These are phyloP conservation scores for Epichloe brachyelytri DNA, from an alignment of 2,329 filamentous ascomycete genomes.

Conservation along the genomic window DNA sequence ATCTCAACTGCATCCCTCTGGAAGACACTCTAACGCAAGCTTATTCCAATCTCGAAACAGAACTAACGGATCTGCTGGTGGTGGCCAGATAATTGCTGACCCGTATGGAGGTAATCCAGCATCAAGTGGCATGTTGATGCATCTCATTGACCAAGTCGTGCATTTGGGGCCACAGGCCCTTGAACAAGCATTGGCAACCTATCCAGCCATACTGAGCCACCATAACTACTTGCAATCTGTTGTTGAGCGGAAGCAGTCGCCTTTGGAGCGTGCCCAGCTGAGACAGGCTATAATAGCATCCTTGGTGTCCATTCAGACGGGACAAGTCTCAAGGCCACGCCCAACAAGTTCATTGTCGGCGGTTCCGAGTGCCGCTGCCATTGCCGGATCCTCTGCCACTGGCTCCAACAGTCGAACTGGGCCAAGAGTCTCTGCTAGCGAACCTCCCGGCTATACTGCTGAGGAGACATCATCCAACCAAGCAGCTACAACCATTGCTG, in stretches of 20 bases:
- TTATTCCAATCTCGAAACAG: constrained; percentile 1
- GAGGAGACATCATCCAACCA: not conserved
- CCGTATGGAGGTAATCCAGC: constrained; percentile 1
- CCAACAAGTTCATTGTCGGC: not conserved
- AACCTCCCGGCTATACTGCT: not conserved
- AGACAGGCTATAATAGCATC: constrained; percentile 36
- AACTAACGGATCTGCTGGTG: not conserved
- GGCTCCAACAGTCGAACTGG: not conserved
- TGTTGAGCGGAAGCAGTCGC: constrained; percentile 39
- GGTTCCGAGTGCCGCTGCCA: not conserved
- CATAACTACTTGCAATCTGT: constrained; percentile 34
- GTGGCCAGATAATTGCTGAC: not conserved
- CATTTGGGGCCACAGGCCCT: constrained; percentile 36
- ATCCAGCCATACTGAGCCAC: constrained; percentile 36
- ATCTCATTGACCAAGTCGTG: constrained; percentile 40
- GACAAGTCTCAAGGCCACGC: constrained; percentile 22
- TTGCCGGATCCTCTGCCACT: not conserved
- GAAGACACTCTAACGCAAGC: not conserved
- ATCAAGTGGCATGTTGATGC: constrained; percentile 29
- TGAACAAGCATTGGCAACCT: constrained; percentile 29
- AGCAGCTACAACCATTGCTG: not conserved
- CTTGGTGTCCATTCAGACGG: constrained; percentile 31
- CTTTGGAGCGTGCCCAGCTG: constrained; percentile 34
- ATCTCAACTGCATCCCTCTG: not conserved
- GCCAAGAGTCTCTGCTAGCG: not conserved